phyloP scores from a whole-genome alignment of 345 rosid genomes.

The Hibiscus trionum region DNA sequence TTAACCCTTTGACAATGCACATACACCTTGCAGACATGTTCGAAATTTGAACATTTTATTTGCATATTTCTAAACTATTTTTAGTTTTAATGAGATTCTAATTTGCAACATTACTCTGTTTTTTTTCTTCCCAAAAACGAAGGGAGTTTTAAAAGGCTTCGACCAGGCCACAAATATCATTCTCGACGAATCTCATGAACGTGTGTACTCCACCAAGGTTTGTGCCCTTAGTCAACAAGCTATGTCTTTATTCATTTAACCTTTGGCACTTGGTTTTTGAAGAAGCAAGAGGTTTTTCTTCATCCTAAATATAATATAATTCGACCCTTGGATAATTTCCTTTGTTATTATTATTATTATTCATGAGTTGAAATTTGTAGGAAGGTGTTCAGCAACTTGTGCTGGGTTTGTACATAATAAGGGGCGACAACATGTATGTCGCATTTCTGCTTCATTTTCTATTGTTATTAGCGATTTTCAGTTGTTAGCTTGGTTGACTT shows the following conservation, averaged over 20 bases:
- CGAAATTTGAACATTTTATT: not conserved
- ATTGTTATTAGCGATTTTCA: not conserved
- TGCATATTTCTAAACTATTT: not conserved
- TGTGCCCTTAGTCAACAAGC: not conserved
- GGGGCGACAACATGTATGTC: slow-evolving; percentile 94
- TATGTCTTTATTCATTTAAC: not conserved
- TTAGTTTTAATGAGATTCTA: not conserved
- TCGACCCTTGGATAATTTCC: not conserved
- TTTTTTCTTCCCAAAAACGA: not conserved
- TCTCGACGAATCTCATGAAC: slow-evolving; percentile 88
- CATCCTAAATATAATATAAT: not conserved
- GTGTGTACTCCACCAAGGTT: slow-evolving; percentile 86
- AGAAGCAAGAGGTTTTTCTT: not conserved
- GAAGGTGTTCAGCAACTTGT: slow-evolving; percentile 95
- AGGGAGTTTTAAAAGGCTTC: slow-evolving; percentile 80
- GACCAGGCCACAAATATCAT: slow-evolving; percentile 90
- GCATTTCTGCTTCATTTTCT: not conserved
- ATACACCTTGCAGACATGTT: too few species aligned
- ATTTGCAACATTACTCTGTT: not conserved
- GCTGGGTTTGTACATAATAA: slow-evolving; percentile 87
- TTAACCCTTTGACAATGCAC: too few species aligned
- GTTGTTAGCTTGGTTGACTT: not conserved
- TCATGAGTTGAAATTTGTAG: slow-evolving; percentile 29
- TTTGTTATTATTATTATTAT: not conserved
- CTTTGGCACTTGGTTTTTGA: not conserved